Evolutionary conservation across 352 stramenopile genomes (phyloP).

Genomic region (Phytophthora melonis): DNA sequence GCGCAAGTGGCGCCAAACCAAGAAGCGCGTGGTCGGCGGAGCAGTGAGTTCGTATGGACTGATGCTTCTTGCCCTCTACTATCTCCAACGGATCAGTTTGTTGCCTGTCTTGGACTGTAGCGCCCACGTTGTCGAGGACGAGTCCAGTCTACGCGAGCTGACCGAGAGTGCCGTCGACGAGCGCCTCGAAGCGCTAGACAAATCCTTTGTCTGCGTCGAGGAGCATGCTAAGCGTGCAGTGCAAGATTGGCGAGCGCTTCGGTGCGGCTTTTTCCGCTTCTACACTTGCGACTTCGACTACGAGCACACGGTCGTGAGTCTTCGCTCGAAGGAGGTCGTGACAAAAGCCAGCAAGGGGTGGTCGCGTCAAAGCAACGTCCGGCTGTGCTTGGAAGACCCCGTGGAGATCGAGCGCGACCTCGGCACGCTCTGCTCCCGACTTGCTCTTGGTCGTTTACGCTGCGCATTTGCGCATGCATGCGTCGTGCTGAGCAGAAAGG

Average conservation of each 20-base stretch:
- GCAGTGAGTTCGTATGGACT: conserved; percentile 79
- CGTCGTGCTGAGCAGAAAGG: conserved; percentile 36
- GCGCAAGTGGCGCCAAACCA: conserved; percentile 56
- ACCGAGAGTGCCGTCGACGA: conserved; percentile 32
- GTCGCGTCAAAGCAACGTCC: conserved; percentile 42
- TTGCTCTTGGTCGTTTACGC: conserved; percentile 60
- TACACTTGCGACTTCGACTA: conserved; percentile 82
- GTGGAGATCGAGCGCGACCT: conserved; percentile 78
- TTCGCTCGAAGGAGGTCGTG: conserved; percentile 45
- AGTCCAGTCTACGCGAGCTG: conserved; percentile 29
- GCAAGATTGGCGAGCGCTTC: conserved; percentile 44
- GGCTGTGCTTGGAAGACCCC: conserved; percentile 81
- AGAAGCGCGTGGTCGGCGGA: conserved; percentile 41
- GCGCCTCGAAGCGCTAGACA: conserved; percentile 27
- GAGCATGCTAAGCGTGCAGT: conserved; percentile 1
- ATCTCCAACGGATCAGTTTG: conserved; percentile 59
- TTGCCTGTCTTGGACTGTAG: conserved; percentile 63
- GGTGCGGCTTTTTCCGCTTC: conserved; percentile 78
- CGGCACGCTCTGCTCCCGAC: conserved; percentile 69
- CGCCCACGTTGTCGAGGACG: conserved; percentile 27
- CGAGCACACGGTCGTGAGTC: conserved; percentile 63
- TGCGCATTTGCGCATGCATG: conserved; percentile 62
- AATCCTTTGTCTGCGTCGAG: conserved; percentile 19
- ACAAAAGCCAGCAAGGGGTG: conserved; percentile 62
- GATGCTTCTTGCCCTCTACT: conserved; percentile 74